Evolutionary conservation across 768 basidiomycete genomes (phyloP), one percentile per base, ranked within the genome.

Genomic region (Lentinula lateritia): DNA sequence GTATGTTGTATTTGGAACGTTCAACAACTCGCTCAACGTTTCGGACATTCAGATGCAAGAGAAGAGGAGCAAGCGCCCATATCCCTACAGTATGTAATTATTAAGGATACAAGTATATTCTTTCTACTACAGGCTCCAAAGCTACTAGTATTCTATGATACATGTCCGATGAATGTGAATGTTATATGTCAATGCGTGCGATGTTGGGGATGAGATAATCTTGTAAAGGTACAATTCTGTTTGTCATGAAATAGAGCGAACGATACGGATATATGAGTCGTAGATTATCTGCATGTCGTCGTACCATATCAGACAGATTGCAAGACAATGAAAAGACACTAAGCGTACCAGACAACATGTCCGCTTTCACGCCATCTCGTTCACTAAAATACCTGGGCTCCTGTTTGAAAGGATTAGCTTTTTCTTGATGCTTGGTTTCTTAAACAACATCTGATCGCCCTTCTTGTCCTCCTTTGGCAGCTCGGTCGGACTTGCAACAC

Each of bases 401-500:
- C 28, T 43, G 55, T 3, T 56, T 43, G 9, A 41, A 8, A 43
- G 20, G 5, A 20, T 23, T 28, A 5, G 18, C 67, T 79, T 78
- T 46, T 81, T 75, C 68, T 88, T 86, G 62, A 87, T 74, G 63
- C 87, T 91, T 38, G 87, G 88, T 42, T 88, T 80, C 71, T 90
- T 91, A 34, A 82, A 79, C 60, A 83, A 74, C 58, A 80, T 74
- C 56, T 80, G 70, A 38, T 81, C 83, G 3, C 87, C 88, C 45
- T 76, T 78, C 66, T 75, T 81, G 60, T 83, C 83, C 72, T 89
- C 83, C 69, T 81, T 86, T 60, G 76, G 71, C 58, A 88, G 73
- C 72, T 90, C 89, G 10, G 87, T 88, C 43, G 90, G 89, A 65
- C 88, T 90, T 36, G 86, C 84, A 2, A 81, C 81, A 20, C 90